Percentiles rank a stretch among this genome's conserved stretches.
phyloP scores from a whole-genome alignment of 345 rosid species.

The Murraya koenigii region DNA sequence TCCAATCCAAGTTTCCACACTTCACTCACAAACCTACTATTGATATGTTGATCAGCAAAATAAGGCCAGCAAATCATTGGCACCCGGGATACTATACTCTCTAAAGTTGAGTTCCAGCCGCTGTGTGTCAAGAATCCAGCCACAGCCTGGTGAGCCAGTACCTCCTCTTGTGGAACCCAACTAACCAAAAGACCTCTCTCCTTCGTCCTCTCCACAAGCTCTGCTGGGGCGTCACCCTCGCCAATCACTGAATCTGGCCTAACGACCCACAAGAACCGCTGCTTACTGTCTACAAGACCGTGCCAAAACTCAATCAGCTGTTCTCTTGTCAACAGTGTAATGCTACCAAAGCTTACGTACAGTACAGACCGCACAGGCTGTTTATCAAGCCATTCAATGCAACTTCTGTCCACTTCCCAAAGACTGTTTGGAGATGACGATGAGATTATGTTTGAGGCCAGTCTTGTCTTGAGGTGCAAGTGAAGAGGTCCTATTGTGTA shows the following conservation, averaged over 20 bases:
- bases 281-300: conserved; percentile 37
- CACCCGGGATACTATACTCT: conserved; percentile 53
- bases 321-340: conserved; percentile 19
- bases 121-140: conserved; percentile 61
- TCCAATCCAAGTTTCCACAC: conserved; percentile 70
- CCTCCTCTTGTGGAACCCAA: conserved; percentile 46
- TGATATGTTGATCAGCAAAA: conserved; percentile 55
- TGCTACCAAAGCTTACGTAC: conserved; percentile 55
- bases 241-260: conserved; percentile 22
- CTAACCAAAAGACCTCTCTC: conserved; percentile 36
- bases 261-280: conserved; percentile 51
- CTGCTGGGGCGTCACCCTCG: conserved; percentile 1
- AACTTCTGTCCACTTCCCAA: conserved; percentile 37
- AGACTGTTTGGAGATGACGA: conserved; percentile 26
- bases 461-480: conserved; percentile 16
- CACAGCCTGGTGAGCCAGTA: conserved; percentile 44
- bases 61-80: conserved; percentile 81
- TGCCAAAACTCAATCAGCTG: conserved; percentile 47
- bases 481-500: conserved; percentile 42
- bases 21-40: conserved; percentile 51
- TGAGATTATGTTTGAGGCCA: background rate
- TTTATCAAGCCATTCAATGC: conserved; percentile 46
- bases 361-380: conserved; percentile 39
- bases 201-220: conserved; percentile 27
- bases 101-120: conserved; percentile 84